Conservation (phyloP, 208 protist genomes). For the Acanthamoeba lenticulata region DNA sequence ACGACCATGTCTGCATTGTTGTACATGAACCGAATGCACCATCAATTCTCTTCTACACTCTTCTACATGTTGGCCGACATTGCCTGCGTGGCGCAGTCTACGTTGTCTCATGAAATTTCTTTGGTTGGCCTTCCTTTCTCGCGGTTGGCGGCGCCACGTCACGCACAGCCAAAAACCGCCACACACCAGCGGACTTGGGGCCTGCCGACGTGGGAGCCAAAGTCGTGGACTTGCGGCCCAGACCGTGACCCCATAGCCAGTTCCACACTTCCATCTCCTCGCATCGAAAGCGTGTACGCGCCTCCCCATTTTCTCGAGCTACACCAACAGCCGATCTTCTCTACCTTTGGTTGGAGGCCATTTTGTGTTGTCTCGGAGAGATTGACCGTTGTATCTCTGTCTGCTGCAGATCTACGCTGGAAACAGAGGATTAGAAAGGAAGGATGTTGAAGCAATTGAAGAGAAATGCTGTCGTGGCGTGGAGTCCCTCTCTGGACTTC, state of each 20-base stretch:
- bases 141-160: not conserved
- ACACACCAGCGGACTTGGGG: too few species aligned
- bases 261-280: not conserved
- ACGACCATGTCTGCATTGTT: too few species aligned
- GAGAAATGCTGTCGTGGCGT: slow-evolving; percentile 78
- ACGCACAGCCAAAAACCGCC: not conserved
- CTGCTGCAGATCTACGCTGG: not conserved
- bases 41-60: too few species aligned
- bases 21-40: too few species aligned
- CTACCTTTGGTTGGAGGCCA: too few species aligned
- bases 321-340: too few species aligned
- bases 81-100: too few species aligned
- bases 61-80: too few species aligned
- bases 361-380: too few species aligned
- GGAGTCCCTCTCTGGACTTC: slow-evolving; percentile 67
- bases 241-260: not conserved
- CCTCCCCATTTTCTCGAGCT: not conserved
- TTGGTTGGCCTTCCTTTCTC: too few species aligned
- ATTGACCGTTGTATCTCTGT: too few species aligned
- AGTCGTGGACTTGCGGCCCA: not conserved
- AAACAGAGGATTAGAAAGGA: not conserved
- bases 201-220: not conserved
- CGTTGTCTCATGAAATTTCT: too few species aligned
- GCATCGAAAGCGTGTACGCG: not conserved
- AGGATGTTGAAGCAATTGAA: slow-evolving; percentile 72